Evolutionary conservation across 1,139 yeast species (phyloP).

Genomic region (Kodamaea sp.): DNA sequence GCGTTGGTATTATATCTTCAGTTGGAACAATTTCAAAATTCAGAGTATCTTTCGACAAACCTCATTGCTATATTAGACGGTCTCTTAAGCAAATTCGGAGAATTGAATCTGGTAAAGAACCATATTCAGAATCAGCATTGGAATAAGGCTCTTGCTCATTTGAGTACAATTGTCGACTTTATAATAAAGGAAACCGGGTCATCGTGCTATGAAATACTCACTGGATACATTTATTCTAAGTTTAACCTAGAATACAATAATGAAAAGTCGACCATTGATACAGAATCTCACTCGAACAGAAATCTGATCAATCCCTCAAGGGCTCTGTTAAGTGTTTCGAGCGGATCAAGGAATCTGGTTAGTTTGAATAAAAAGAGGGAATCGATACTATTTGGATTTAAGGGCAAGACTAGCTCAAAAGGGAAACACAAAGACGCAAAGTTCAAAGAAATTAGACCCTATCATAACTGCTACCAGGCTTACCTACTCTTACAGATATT

Average conservation of each 20-base stretch:
- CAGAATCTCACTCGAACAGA: slow-evolving; percentile 10
- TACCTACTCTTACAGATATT: slow-evolving; percentile 32
- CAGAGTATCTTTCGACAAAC: slow-evolving; percentile 36
- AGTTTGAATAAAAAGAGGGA: slow-evolving; percentile 23
- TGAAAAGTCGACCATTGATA: slow-evolving; percentile 8
- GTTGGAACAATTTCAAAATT: slow-evolving; percentile 44
- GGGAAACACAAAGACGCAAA: slow-evolving; percentile 20
- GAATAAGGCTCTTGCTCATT: slow-evolving; percentile 34
- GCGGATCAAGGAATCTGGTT: background rate
- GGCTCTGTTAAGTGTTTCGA: background rate
- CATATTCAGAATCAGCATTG: slow-evolving; percentile 40
- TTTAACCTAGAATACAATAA: slow-evolving; percentile 20
- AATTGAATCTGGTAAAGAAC: slow-evolving; percentile 17
- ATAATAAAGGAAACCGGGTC: slow-evolving; percentile 43
- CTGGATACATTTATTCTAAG: slow-evolving; percentile 32
- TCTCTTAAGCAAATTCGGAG: slow-evolving; percentile 35
- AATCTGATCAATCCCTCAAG: slow-evolving; percentile 5
- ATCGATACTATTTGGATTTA: slow-evolving; percentile 30
- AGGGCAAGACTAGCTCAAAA: slow-evolving; percentile 24
- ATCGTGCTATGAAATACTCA: slow-evolving; percentile 39
- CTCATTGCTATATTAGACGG: slow-evolving; percentile 31
- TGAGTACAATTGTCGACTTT: slow-evolving; percentile 33
- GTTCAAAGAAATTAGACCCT: slow-evolving; percentile 27
- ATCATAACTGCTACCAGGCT: slow-evolving; percentile 39
- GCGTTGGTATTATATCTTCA: slow-evolving; percentile 40